Evolutionary conservation across 164 flowering plant species (phyloP).

Genomic region (Taxillus chinensis): DNA sequence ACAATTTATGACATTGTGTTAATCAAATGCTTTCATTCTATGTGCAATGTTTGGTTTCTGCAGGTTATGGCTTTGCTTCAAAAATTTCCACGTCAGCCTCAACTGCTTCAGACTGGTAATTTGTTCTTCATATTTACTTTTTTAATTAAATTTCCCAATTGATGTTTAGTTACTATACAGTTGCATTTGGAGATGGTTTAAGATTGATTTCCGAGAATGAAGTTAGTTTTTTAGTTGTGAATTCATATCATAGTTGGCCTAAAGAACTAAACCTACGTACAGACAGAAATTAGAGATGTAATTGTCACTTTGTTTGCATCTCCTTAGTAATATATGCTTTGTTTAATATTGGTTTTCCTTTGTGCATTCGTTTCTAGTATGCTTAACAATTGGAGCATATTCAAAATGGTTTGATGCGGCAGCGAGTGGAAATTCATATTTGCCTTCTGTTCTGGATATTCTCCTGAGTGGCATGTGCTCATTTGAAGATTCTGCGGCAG

Average conservation of each 20-base stretch:
- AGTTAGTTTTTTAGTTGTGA: too few species aligned
- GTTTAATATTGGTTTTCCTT: constrained; percentile 3
- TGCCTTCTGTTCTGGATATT: constrained; percentile 69
- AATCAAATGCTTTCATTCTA: too few species aligned
- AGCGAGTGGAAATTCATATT: constrained; percentile 45
- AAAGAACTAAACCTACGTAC: too few species aligned
- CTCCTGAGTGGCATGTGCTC: constrained; percentile 86
- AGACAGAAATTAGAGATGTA: too few species aligned
- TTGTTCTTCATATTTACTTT: neutral
- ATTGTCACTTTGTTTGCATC: too few species aligned
- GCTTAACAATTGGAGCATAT: constrained; percentile 94
- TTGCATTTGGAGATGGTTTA: neutral
- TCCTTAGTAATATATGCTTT: neutral
- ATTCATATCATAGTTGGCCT: too few species aligned
- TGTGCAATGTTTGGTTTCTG: neutral
- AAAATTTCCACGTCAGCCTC: constrained; percentile 78
- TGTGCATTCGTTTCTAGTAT: constrained; percentile 32
- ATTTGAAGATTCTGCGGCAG: constrained; percentile 95
- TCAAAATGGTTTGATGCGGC: constrained; percentile 96
- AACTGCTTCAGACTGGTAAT: constrained; percentile 85
- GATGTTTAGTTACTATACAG: neutral
- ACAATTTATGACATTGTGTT: too few species aligned
- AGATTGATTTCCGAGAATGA: too few species aligned
- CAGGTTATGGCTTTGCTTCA: constrained; percentile 83
- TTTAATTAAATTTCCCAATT: neutral